Base-by-base conservation (phyloP, 805 yeast species). In the Candida chauliodis region DNA sequence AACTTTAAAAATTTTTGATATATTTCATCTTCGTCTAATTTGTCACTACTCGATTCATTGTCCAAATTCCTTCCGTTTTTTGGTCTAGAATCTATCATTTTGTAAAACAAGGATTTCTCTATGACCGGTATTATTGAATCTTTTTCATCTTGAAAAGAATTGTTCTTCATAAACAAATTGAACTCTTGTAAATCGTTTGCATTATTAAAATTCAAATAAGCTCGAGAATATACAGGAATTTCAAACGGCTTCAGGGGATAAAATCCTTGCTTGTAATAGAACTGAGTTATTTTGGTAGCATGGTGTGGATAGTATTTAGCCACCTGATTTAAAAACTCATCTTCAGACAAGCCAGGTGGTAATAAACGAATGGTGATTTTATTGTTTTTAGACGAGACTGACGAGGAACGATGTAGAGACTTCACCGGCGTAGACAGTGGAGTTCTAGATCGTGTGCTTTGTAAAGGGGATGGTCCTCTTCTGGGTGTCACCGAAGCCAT, bases 201-300 rank as follows among this genome's bases (percentile, higher is more conserved):
- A n/a, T 49, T 55, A 33, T 56, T 58, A 41, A 74, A 64, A 9
- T 44, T 40, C 2, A 71, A 44, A 49, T 69, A 74, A 9, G 70
- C 66, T 41, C 76, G 52, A 1, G 78, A 71, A 40, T 55, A 56
- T 1, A 51, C 49, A 0, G 74, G 71, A 10, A 48, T 44, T 29
- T 68, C 69, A 42, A 61, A 71, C 1, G 71, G 69, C 14, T 58
- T 59, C 43, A 50, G 51, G 31, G 74, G 56, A 37, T 62, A 62
- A 13, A 52, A 47, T 2, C 80, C 80, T 37, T 52, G 41, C 2
- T 68, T 64, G 50, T 68, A 75, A 47, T 72, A 71, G 21, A 26
- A 44, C 33, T 13, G 1, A 43, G 32, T 13, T 70, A 46, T 14
- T 48, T 43, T 24, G 2, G 40, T 15, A 5, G 38, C 34, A 19